Evolutionary conservation across 2,329 filamentous ascomycete genomes (phyloP).

Genomic region (Sporothrix pseudoabietina): DNA sequence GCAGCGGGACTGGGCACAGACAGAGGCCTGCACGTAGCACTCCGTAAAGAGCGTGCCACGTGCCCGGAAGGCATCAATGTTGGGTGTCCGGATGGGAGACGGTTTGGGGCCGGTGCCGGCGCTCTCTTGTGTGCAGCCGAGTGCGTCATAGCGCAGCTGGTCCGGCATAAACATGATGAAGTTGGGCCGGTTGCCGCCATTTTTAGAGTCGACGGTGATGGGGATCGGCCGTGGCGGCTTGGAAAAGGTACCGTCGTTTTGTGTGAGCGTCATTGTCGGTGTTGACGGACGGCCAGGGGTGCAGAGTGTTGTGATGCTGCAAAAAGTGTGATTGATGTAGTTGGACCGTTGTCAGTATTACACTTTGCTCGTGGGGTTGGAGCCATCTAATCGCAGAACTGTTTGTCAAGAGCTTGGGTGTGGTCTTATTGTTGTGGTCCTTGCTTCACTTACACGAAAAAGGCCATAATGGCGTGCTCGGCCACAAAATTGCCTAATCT

Average conservation of each 20-base stretch:
- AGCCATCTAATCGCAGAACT: not conserved
- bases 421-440: not conserved
- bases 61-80: slow-evolving; percentile 47
- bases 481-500: not conserved
- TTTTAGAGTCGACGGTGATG: not conserved
- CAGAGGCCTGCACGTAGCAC: slow-evolving; percentile 50
- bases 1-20: slow-evolving; percentile 51
- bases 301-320: not conserved
- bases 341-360: not conserved
- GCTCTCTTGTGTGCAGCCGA: slow-evolving; percentile 46
- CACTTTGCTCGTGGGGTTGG: not conserved
- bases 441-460: slow-evolving; percentile 9
- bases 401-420: not conserved
- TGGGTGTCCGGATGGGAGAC: slow-evolving; percentile 43
- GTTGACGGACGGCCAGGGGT: not conserved
- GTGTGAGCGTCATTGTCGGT: not conserved
- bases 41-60: slow-evolving; percentile 49
- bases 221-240: slow-evolving; percentile 11
- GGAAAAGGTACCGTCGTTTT: not conserved
- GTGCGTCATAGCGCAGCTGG: slow-evolving; percentile 50
- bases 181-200: slow-evolving; percentile 41
- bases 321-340: no score
- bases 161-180: slow-evolving; percentile 53
- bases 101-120: slow-evolving; percentile 38
- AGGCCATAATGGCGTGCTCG: not conserved